Evolutionary conservation across 179 eudicot genomes (phyloP).

Genomic region (Amaranthus tricolor): DNA sequence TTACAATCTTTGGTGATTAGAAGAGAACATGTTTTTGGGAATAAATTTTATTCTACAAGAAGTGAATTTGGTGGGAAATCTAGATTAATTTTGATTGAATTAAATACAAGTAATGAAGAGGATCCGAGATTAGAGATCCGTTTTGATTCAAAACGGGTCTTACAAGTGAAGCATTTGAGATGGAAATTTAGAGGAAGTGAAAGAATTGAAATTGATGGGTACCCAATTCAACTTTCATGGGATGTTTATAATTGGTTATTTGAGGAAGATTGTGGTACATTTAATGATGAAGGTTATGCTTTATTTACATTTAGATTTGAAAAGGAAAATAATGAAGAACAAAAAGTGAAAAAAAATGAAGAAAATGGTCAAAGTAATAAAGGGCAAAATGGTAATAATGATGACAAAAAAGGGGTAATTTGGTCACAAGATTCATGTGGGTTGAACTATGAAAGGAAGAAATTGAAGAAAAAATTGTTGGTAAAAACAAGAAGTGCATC

Average conservation of each 20-base stretch:
- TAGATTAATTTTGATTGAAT: constrained; percentile 46
- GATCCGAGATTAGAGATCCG: constrained; percentile 50
- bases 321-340: constrained; percentile 20
- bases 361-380: not conserved
- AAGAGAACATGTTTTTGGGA: constrained; percentile 64
- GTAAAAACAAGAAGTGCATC: constrained; percentile 41
- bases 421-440: constrained; percentile 49
- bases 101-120: constrained; percentile 37
- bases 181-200: constrained; percentile 89
- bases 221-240: constrained; percentile 60
- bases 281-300: constrained; percentile 45
- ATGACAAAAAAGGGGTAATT: not conserved
- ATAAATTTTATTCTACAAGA: constrained; percentile 40
- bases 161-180: constrained; percentile 58
- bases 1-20: constrained; percentile 42
- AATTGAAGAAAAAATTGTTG: constrained; percentile 20
- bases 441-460: constrained; percentile 36
- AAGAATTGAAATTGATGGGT: constrained; percentile 61
- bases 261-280: constrained; percentile 26
- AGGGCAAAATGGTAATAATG: not conserved
- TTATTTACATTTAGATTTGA: constrained; percentile 57
- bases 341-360: not conserved
- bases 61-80: constrained; percentile 41
- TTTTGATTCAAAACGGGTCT: constrained; percentile 49
- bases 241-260: constrained; percentile 72